phyloP scores from a whole-genome alignment of 1,284 basidiomycete genomes.

The Cutaneotrichosporon cutaneum region DNA sequence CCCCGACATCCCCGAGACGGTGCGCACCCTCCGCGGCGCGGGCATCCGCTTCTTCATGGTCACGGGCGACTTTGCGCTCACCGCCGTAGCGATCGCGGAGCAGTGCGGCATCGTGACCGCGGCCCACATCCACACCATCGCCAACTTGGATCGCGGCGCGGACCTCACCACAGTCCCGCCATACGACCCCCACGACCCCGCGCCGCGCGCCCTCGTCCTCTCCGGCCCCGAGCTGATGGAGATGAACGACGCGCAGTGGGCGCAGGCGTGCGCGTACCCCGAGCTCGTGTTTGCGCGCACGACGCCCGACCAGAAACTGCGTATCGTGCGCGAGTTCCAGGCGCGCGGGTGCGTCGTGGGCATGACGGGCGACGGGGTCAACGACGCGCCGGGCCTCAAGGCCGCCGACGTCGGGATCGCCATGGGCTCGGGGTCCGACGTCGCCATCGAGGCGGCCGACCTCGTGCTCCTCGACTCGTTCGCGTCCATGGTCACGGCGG shows the following conservation, averaged over 20 bases:
- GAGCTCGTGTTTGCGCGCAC: constrained; percentile 73
- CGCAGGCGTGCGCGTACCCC: constrained; percentile 59
- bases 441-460: constrained; percentile 54
- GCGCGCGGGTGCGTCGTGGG: constrained; percentile 59
- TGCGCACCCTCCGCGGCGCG: constrained; percentile 60
- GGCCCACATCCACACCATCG: constrained; percentile 32
- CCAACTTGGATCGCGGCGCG: constrained; percentile 47
- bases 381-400: constrained; percentile 64
- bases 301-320: constrained; percentile 69
- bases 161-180: constrained; percentile 23
- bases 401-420: constrained; percentile 57
- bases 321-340: constrained; percentile 66
- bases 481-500: constrained; percentile 53
- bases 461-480: constrained; percentile 50
- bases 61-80: constrained; percentile 62
- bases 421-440: constrained; percentile 55
- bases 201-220: constrained; percentile 54
- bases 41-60: constrained; percentile 69
- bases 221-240: constrained; percentile 60
- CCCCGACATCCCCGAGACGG: constrained; percentile 60
- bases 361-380: constrained; percentile 68
- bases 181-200: constrained; percentile 29
- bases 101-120: constrained; percentile 63
- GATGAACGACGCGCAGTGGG: constrained; percentile 58
- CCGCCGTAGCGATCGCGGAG: constrained; percentile 60